phyloP scores from a whole-genome alignment of 306 rosid species.

The Fragaria iinumae region DNA sequence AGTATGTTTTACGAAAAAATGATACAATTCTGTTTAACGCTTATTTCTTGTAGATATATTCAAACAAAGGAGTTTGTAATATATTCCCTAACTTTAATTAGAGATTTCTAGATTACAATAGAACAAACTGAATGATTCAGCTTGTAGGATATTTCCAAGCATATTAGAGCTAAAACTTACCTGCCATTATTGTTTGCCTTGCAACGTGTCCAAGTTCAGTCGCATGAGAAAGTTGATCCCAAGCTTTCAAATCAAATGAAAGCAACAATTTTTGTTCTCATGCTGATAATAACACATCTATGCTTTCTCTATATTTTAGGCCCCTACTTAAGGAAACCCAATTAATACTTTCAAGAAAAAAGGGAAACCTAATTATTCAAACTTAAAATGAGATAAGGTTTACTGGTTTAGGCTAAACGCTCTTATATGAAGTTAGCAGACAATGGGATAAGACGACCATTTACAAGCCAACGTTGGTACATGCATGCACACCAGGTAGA shows the following conservation, averaged over 20 bases:
- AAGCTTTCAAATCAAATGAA: background rate
- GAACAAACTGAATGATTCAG: background rate
- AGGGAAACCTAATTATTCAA: too few relatives aligned
- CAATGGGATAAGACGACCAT: too few relatives aligned
- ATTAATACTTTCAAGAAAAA: too few relatives aligned
- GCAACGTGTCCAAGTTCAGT: background rate
- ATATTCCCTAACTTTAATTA: background rate
- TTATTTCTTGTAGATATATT: too few relatives aligned
- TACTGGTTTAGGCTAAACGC: too few relatives aligned
- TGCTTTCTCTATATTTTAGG: background rate
- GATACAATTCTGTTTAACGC: too few relatives aligned
- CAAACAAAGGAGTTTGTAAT: too few relatives aligned
- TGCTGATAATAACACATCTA: background rate
- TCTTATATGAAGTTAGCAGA: too few relatives aligned
- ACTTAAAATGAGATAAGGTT: too few relatives aligned
- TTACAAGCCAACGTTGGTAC: too few relatives aligned
- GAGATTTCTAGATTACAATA: background rate
- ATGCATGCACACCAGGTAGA: too few relatives aligned
- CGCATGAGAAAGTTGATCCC: slow-evolving; percentile 1
- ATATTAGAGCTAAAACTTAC: background rate
- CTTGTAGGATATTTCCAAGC: slow-evolving; percentile 1
- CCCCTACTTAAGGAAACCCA: background rate
- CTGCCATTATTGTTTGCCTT: slow-evolving; percentile 1
- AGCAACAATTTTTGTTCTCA: background rate
- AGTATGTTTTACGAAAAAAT: too few relatives aligned